A percentile compares a stretch with the other conserved stretches of the same genome.
These are phyloP conservation scores for Kazachstania viticola DNA, from an alignment of 805 yeast species.

Conservation along the genomic window DNA sequence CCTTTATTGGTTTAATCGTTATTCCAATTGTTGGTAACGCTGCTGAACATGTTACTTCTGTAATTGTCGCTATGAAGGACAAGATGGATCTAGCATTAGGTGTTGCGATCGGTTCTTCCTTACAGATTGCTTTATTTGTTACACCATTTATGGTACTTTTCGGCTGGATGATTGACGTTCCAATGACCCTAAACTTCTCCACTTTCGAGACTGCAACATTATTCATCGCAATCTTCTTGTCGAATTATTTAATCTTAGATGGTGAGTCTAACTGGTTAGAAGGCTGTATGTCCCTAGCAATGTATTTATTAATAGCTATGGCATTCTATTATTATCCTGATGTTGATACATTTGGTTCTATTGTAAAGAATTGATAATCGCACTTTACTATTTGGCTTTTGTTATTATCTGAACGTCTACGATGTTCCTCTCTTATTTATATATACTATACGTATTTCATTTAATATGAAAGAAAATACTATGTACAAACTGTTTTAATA, in stretches of 20 bases:
- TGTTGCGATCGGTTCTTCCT: slow-evolving; percentile 91
- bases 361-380: no score
- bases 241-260: slow-evolving; percentile 78
- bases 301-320: slow-evolving; percentile 76
- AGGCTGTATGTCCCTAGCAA: slow-evolving; percentile 83
- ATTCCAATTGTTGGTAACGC: slow-evolving; percentile 98
- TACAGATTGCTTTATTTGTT: slow-evolving; percentile 89
- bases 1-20: slow-evolving; percentile 86
- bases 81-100: slow-evolving; percentile 97
- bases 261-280: slow-evolving; percentile 97
- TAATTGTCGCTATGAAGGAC: slow-evolving; percentile 86
- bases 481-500: no score
- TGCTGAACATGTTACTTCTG: slow-evolving; percentile 96
- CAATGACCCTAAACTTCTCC: slow-evolving; percentile 86
- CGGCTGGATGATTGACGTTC: slow-evolving; percentile 88
- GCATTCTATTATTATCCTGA: slow-evolving; percentile 88
- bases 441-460: no score
- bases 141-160: slow-evolving; percentile 89
- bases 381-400: no score
- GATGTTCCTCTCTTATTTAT: no score
- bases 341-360: no score
- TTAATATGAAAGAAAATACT: no score
- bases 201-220: slow-evolving; percentile 89
- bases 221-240: slow-evolving; percentile 79
- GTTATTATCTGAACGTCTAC: no score